Percentiles rank a stretch among this genome's conserved stretches.
Evolutionary conservation across 169 alveolate genomes (phyloP).

Genomic region (Cryptosporidium felis): DNA sequence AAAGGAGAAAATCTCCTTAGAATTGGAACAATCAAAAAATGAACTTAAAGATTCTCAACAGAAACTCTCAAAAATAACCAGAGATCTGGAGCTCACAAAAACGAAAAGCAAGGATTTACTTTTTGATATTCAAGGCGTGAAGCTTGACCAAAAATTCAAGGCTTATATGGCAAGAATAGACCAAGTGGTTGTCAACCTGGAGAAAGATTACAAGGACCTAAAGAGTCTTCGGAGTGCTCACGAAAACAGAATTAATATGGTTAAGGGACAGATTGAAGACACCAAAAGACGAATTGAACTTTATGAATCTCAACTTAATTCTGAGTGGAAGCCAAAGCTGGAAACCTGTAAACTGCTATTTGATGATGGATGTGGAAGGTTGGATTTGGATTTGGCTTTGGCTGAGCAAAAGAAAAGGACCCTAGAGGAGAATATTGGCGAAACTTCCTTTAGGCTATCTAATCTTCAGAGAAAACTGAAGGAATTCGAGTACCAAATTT

Average conservation of each 20-base stretch:
- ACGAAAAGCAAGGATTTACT: not conserved
- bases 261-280: not conserved
- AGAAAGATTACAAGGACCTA: conserved; percentile 16
- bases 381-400: not conserved
- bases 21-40: not conserved
- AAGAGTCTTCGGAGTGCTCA: not conserved
- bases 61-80: not conserved
- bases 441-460: not conserved
- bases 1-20: not conserved
- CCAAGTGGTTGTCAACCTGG: not conserved
- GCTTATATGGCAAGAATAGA: not conserved
- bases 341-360: not conserved
- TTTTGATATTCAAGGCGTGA: not conserved
- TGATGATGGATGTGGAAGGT: not conserved
- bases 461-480: not conserved
- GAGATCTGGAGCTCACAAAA: not conserved
- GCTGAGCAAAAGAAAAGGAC: conserved; percentile 12
- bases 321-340: conserved; percentile 22
- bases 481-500: not conserved
- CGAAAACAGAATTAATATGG: not conserved
- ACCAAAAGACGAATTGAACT: not conserved
- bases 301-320: not conserved
- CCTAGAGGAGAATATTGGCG: conserved; percentile 22
- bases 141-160: not conserved
- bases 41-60: not conserved